Base-by-base conservation (phyloP, 1,284 basidiomycete genomes). In the Apiotrichum domesticum region DNA sequence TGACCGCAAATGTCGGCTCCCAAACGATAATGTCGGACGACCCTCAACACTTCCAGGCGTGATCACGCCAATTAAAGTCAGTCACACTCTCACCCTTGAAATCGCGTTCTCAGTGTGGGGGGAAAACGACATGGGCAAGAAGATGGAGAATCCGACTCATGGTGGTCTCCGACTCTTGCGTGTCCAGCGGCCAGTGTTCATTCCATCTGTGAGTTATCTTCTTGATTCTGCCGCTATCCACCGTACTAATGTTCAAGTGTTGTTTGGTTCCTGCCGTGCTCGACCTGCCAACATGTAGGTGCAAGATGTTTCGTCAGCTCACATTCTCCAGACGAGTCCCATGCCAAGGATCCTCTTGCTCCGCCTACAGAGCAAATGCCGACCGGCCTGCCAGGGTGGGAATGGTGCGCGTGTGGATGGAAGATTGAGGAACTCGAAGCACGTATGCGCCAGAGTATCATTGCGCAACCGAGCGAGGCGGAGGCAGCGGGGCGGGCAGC, bases 71-170 rank as follows among this genome's bases (percentile, higher is more conserved):
- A 67, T 72, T 54, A 55, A 49, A 14, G 71, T 72, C 6, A 52
- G 59, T 3, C 71, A 72, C 53, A 55, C 62, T 21, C 52, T 72
- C 10, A 51, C 62, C 4, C 56, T 67, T 35, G 66, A 72, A 40
- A 62, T 71, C 9, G 65, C 61, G 48, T 72, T 71, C 53, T 66
- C 67, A 0, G 63, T 71, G 5, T 63, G 60, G 21, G 68, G 65
- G 9, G 66, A 69, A 51, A 61, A 66, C 48, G 56, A 63, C 39
- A 13, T 46, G 14, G 66, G 64, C 1, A 21, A 56, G 13, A 21
- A 48, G 11, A 54, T 60, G 55, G 5, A 35, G 2, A n/a, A 42
- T 8, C 48, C 61, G 4, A 61, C 62, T 29, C 63, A 64, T 0
- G 69, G 68, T 10, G 65, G 59, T 0, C 54, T 69, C 46, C 46